Evolutionary conservation across 1,139 yeast genomes (phyloP).

Genomic region (Taiozyma sp.): DNA sequence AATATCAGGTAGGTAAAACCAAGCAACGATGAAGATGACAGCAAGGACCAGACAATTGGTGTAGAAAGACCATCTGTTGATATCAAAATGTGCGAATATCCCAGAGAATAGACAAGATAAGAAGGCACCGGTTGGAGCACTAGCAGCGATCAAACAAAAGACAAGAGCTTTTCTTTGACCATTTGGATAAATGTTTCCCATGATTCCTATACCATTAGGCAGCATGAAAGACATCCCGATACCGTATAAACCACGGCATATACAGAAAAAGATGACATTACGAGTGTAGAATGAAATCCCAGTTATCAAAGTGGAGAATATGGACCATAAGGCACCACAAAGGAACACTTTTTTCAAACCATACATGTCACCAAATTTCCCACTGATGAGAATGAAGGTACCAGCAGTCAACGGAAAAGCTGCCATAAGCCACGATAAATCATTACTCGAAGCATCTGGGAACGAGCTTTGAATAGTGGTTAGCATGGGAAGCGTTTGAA

Average conservation of each 20-base stretch:
- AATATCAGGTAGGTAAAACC: conserved; percentile 33
- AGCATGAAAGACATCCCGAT: conserved; percentile 48
- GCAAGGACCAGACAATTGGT: conserved; percentile 36
- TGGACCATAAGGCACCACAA: conserved; percentile 41
- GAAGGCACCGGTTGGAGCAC: conserved; percentile 53
- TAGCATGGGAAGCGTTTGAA: conserved; percentile 30
- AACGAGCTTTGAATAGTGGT: conserved; percentile 26
- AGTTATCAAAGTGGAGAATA: conserved; percentile 42
- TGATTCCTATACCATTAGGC: conserved; percentile 49
- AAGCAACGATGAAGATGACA: conserved; percentile 28
- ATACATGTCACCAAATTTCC: conserved; percentile 49
- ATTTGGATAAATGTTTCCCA: conserved; percentile 45
- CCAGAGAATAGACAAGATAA: conserved; percentile 47
- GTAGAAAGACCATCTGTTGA: conserved; percentile 56
- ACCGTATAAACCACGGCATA: conserved; percentile 51
- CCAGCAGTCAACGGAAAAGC: conserved; percentile 54
- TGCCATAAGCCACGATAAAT: conserved; percentile 52
- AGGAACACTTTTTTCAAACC: conserved; percentile 42
- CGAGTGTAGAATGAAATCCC: conserved; percentile 43
- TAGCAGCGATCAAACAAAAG: conserved; percentile 48
- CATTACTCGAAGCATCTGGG: conserved; percentile 18
- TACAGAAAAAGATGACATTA: conserved; percentile 42
- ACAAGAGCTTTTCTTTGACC: conserved; percentile 43
- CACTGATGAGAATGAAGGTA: conserved; percentile 47
- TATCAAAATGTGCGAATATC: conserved; percentile 35